A percentile compares a stretch with the other conserved stretches of the same genome.
These are phyloP conservation scores for Pestalotiopsis sp. DNA, from an alignment of 2,329 filamentous ascomycete genomes.

Conservation along the genomic window DNA sequence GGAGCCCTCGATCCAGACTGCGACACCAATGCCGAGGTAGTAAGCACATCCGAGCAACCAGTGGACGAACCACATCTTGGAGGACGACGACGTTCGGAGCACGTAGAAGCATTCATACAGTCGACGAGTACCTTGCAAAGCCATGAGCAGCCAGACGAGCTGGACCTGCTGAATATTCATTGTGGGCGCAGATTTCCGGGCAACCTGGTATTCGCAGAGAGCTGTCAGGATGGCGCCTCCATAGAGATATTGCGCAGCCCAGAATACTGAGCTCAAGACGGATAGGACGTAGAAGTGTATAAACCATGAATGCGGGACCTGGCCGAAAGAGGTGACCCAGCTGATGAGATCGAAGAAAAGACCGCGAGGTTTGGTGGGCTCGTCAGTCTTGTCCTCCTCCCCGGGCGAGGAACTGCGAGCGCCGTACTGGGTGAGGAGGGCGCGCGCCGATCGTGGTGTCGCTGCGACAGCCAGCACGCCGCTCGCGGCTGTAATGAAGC, in stretches of 20 bases:
- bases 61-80: slow-evolving; percentile 83
- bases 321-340: slow-evolving; percentile 42
- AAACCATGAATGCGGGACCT: slow-evolving; percentile 89
- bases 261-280: slow-evolving; percentile 70
- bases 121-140: slow-evolving; percentile 73
- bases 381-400: slow-evolving; percentile 9
- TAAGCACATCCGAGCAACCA: slow-evolving; percentile 79
- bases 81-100: slow-evolving; percentile 62
- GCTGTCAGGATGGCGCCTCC: slow-evolving; percentile 55
- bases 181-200: slow-evolving; percentile 31
- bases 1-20: slow-evolving; percentile 83
- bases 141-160: slow-evolving; percentile 72
- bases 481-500: slow-evolving; percentile 47
- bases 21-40: slow-evolving; percentile 73
- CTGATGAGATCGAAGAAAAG: slow-evolving; percentile 31
- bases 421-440: slow-evolving; percentile 53
- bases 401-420: slow-evolving; percentile 38
- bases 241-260: slow-evolving; percentile 65
- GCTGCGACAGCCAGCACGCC: slow-evolving; percentile 44
- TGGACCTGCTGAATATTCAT: slow-evolving; percentile 66
- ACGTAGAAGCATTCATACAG: slow-evolving; percentile 74
- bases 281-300: slow-evolving; percentile 83
- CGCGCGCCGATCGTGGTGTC: slow-evolving; percentile 46
- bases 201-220: slow-evolving; percentile 43
- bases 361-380: slow-evolving; percentile 10